Evolutionary conservation across 2,329 filamentous ascomycete species (phyloP).

Genomic region (Penicillium sp.): DNA sequence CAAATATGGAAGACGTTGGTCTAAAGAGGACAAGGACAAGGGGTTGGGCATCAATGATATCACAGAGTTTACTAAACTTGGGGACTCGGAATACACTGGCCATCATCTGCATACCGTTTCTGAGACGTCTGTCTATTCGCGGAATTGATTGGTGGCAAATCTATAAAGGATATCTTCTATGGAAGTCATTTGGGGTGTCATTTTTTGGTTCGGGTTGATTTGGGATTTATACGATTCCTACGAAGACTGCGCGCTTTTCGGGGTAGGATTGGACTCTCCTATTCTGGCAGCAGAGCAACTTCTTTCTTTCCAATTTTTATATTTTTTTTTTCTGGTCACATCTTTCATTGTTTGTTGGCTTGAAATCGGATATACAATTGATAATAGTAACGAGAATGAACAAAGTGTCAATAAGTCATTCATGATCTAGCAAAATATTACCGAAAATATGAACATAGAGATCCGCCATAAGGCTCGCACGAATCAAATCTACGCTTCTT

Average conservation of each 20-base stretch:
- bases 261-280: neutral
- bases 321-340: neutral
- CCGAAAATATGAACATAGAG: neutral
- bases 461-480: neutral
- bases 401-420: neutral
- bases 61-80: slow-evolving; percentile 7
- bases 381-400: neutral
- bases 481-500: neutral
- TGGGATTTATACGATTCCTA: neutral
- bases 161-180: neutral
- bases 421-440: neutral
- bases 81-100: neutral
- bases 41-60: slow-evolving; percentile 4
- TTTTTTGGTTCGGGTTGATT: neutral
- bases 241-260: neutral
- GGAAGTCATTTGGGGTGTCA: neutral
- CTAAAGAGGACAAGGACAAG: slow-evolving; percentile 14
- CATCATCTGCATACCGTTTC: slow-evolving; percentile 5
- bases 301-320: neutral
- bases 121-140: slow-evolving; percentile 3
- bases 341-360: neutral
- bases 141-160: neutral
- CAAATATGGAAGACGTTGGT: slow-evolving; percentile 15
- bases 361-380: neutral
- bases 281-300: neutral